Evolutionary conservation across 257 asterid species (phyloP), one percentile per base, ranked within the genome.

Genomic region (Thymus quinquecostatus): DNA sequence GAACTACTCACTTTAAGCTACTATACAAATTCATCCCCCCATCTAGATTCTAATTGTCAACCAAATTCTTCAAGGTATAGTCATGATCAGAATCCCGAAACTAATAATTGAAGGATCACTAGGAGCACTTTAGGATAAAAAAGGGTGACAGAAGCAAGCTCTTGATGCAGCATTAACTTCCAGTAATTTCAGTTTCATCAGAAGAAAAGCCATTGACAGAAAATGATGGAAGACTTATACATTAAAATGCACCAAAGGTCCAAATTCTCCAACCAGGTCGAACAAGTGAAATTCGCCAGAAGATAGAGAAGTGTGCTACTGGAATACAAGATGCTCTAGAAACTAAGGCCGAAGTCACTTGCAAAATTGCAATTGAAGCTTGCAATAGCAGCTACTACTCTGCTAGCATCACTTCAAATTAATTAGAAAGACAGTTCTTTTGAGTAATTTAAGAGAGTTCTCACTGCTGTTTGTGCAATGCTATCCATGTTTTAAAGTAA

Each of bases 251-350:
- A 5, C 44, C 11, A 60, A 56, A 11, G 36, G 21, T 33, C 48
- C 66, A 53, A 58, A 48, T 56, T 50, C 56, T 75, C 40, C 64
- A 21, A 43, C 62, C n/a, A 49, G 30, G 41, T 64, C 68, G 53
- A 11, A 57, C 47, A 61, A 50, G 27, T 48, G 58, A 64, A 21
- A 68, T 27, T 8, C 59, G 59, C 75, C 49, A 71, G 49, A 58
- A 49, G 32, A 10, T 43, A 44, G 44, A 54, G 30, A 40, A 38
- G 41, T 58, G 11, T 43, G 30, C 29, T 53, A 59, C 55, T 36
- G 41, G 7, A 66, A 44, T 66, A 44, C 47, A 27, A 9, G 57
- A 21, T n/a, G 10, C 60, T 38, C 40, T 64, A 47, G 69, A 64
- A 70, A 43, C 47, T 57, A 33, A 28, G 34, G 43, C 10, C 14